Conservation (phyloP, 2,329 filamentous ascomycete genomes). For the Colletotrichum somersetense region DNA sequence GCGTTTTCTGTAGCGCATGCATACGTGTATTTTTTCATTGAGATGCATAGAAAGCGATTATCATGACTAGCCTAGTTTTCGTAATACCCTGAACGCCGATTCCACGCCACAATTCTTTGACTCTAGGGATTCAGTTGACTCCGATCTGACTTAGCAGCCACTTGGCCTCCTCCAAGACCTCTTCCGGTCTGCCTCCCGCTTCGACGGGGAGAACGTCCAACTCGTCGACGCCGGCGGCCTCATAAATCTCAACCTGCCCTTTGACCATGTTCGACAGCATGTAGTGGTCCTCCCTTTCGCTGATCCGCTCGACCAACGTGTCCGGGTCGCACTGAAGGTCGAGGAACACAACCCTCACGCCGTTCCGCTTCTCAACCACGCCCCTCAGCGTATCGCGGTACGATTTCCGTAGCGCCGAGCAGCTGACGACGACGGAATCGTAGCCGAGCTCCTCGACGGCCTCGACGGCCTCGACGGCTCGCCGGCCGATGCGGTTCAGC, state of each 20-base stretch:
- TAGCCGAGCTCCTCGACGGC: conserved; percentile 47
- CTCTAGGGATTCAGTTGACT: conserved; percentile 1
- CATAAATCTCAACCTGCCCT: conserved; percentile 50
- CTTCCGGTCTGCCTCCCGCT: conserved; percentile 33
- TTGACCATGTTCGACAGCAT: conserved; percentile 54
- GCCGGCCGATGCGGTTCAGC: conserved; percentile 47
- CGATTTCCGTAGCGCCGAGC: conserved; percentile 52
- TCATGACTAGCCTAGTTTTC: neutral
- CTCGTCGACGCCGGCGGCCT: conserved; percentile 48
- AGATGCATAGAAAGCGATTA: neutral
- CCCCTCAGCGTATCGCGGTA: conserved; percentile 52
- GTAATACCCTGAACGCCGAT: conserved; percentile 21
- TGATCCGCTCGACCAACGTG: conserved; percentile 47
- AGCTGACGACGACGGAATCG: conserved; percentile 52
- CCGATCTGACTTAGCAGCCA: conserved; percentile 41
- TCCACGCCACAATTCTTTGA: neutral
- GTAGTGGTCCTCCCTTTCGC: conserved; percentile 50
- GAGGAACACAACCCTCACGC: conserved; percentile 49
- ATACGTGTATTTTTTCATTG: neutral
- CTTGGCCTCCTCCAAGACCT: conserved; percentile 42
- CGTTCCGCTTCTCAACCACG: conserved; percentile 29
- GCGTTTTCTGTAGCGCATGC: too few relatives aligned
- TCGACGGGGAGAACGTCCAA: conserved; percentile 52
- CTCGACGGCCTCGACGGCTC: conserved; percentile 45
- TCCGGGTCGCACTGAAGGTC: conserved; percentile 51